A percentile compares a stretch with the other conserved stretches of the same genome.
phyloP scores from a whole-genome alignment of 345 rosid species.

The Camelina neglecta region DNA sequence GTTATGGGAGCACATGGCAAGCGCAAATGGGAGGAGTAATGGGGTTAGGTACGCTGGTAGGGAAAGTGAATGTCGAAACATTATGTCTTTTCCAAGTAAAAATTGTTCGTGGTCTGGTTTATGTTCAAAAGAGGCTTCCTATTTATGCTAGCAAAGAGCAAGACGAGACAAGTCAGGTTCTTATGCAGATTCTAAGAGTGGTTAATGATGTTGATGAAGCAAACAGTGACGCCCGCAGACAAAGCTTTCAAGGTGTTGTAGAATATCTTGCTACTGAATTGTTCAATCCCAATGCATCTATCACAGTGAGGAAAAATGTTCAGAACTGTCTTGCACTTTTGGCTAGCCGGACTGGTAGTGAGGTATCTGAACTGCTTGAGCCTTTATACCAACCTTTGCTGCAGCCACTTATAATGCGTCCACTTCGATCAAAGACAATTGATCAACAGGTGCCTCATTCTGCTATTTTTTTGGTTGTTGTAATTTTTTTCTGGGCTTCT shows the following conservation, averaged over 20 bases:
- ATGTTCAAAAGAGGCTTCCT: slow-evolving; percentile 95
- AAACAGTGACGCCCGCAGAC: slow-evolving; percentile 83
- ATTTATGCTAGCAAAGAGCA: slow-evolving; percentile 91
- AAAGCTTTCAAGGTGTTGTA: slow-evolving; percentile 91
- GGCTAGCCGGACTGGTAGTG: slow-evolving; percentile 98
- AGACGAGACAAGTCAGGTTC: slow-evolving; percentile 97
- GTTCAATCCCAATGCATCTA: slow-evolving; percentile 85
- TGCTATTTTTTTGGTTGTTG: slow-evolving; percentile 21
- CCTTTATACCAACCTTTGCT: slow-evolving; percentile 85
- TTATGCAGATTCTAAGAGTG: slow-evolving; percentile 94
- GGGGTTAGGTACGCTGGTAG: slow-evolving; percentile 95
- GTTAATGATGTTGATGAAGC: slow-evolving; percentile 95
- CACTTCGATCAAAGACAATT: slow-evolving; percentile 87
- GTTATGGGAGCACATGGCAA: slow-evolving; percentile 96
- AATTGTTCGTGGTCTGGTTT: slow-evolving; percentile 80
- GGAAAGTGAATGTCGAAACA: slow-evolving; percentile 94
- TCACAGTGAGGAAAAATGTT: slow-evolving; percentile 87
- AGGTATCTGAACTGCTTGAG: slow-evolving; percentile 95
- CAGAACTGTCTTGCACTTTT: slow-evolving; percentile 93
- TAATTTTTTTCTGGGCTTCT: slow-evolving; percentile 17
- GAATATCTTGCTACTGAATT: slow-evolving; percentile 92
- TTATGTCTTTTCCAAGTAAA: slow-evolving; percentile 83
- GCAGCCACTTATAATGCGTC: slow-evolving; percentile 86
- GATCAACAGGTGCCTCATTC: slow-evolving; percentile 83
- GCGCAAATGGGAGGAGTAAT: slow-evolving; percentile 98